Conservation (phyloP, 148 eudicot genomes). For the Chenopodium suecicum region DNA sequence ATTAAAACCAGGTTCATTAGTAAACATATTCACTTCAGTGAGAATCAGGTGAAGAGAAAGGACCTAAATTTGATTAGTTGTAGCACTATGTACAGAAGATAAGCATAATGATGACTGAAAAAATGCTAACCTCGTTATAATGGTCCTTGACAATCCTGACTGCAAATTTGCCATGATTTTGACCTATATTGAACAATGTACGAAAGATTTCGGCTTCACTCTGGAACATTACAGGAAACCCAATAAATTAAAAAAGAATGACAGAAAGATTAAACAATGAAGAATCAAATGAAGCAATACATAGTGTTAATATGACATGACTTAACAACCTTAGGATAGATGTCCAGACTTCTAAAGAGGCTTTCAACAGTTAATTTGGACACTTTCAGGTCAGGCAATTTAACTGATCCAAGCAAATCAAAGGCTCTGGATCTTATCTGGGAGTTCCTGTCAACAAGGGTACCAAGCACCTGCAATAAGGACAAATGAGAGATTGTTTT, state of each 20-base stretch:
- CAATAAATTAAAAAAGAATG: background rate
- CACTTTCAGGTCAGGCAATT: conserved; percentile 40
- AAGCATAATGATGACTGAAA: background rate
- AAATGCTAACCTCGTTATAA: conserved; percentile 49
- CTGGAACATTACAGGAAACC: conserved; percentile 41
- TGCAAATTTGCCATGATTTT: conserved; percentile 58
- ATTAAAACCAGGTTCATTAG: background rate
- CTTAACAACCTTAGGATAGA: conserved; percentile 63
- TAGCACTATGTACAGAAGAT: background rate
- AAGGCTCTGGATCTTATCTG: conserved; percentile 61
- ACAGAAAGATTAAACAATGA: background rate
- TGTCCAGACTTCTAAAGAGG: conserved; percentile 58
- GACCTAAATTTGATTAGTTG: background rate
- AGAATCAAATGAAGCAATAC: background rate
- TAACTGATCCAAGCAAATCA: conserved; percentile 47
- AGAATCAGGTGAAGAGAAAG: too few species aligned
- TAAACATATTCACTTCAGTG: too few species aligned
- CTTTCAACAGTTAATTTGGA: conserved; percentile 51
- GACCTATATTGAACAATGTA: conserved; percentile 54
- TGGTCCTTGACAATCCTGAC: conserved; percentile 40
- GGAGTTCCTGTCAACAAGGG: conserved; percentile 49
- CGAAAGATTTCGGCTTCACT: conserved; percentile 65
- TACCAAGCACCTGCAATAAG: conserved; percentile 62
- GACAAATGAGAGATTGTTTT: background rate
- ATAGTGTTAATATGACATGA: background rate